Conservation (phyloP, 2,329 filamentous ascomycete genomes). For the Blumeria hordei region DNA sequence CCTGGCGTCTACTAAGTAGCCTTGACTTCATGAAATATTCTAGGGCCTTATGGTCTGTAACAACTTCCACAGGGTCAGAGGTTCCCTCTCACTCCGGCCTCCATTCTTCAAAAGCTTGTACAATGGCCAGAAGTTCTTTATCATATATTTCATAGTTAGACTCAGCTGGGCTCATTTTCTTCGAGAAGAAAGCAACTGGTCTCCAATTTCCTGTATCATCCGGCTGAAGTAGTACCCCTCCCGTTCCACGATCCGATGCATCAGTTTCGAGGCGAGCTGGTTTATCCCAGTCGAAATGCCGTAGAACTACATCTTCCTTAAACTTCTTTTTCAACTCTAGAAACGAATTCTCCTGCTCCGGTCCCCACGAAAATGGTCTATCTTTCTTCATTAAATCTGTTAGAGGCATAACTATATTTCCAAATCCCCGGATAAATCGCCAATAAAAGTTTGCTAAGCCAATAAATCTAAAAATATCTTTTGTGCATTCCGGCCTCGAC, state of each 20-base stretch:
- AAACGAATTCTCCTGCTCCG: not conserved
- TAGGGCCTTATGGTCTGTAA: too few relatives aligned
- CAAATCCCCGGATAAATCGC: not conserved
- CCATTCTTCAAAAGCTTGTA: too few relatives aligned
- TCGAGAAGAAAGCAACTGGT: too few relatives aligned
- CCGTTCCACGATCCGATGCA: not conserved
- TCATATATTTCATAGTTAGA: too few relatives aligned
- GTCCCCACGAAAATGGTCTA: not conserved
- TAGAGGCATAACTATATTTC: not conserved
- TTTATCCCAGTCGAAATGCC: not conserved
- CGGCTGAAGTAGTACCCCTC: too few relatives aligned
- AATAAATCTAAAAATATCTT: not conserved
- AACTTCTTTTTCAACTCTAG: not conserved
- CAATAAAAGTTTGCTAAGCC: not conserved
- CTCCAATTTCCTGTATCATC: too few relatives aligned
- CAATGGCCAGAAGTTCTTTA: too few relatives aligned
- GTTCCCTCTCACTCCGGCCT: too few relatives aligned
- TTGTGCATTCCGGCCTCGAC: not conserved
- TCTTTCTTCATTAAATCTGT: not conserved
- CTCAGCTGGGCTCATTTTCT: too few relatives aligned
- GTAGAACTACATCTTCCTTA: not conserved
- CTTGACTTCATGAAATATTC: too few relatives aligned
- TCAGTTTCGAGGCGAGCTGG: not conserved
- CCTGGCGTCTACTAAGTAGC: too few relatives aligned
- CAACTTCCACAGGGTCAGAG: too few relatives aligned